Conservation (phyloP, 2,329 filamentous ascomycete species). For the Cladosporium sp. region DNA sequence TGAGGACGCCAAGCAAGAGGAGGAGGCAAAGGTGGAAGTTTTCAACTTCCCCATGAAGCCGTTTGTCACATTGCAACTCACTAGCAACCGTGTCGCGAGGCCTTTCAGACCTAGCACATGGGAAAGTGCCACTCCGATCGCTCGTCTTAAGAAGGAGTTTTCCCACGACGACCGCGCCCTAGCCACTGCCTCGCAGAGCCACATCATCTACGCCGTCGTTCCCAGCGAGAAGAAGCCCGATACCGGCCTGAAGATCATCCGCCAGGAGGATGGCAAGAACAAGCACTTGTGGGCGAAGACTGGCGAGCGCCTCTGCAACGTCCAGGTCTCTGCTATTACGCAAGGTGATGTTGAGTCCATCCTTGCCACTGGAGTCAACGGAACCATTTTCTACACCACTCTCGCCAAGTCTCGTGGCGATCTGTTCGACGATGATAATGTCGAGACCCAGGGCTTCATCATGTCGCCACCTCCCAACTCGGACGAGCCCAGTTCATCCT, state of each 20-base stretch:
- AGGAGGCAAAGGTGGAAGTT: conserved; percentile 61
- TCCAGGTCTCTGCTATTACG: conserved; percentile 61
- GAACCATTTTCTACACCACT: conserved; percentile 92
- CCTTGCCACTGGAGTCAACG: conserved; percentile 88
- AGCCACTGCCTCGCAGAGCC: conserved; percentile 80
- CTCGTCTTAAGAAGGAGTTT: conserved; percentile 92
- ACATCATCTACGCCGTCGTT: conserved; percentile 90
- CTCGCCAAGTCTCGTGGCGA: conserved; percentile 74
- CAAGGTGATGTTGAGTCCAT: conserved; percentile 68
- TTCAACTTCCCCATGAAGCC: conserved; percentile 97
- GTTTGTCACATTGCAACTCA: conserved; percentile 82
- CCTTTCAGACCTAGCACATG: conserved; percentile 9
- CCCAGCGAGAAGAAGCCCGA: conserved; percentile 55
- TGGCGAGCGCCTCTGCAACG: conserved; percentile 91
- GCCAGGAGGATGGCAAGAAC: conserved; percentile 88
- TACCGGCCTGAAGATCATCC: conserved; percentile 85
- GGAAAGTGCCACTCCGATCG: conserved; percentile 60
- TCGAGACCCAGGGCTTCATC: conserved; percentile 81
- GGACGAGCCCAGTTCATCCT: conserved; percentile 86
- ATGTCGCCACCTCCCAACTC: conserved; percentile 80
- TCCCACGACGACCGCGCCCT: conserved; percentile 94
- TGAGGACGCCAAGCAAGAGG: conserved; percentile 65
- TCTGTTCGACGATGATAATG: conserved; percentile 68
- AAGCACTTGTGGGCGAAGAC: conserved; percentile 88
- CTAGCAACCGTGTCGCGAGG: conserved; percentile 22